phyloP scores from a whole-genome alignment of 1,139 yeast genomes.

The Geotrichum candidum region DNA sequence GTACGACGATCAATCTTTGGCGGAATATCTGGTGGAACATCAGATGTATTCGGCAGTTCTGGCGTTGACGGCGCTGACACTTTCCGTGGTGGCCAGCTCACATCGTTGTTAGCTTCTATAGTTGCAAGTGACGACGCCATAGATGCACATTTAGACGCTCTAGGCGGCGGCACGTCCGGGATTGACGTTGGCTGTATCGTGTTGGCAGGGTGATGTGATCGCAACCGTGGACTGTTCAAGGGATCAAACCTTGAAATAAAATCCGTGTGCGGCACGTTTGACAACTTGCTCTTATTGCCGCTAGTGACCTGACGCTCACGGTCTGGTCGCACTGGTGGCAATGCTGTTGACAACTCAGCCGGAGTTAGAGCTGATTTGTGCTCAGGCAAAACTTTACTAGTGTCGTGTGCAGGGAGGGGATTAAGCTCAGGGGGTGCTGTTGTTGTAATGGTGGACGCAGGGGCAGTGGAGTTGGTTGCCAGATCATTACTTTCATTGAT shows the following conservation, averaged over 20 bases:
- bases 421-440: neutral
- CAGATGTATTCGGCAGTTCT: neutral
- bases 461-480: neutral
- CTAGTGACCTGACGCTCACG: neutral
- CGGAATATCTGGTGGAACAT: neutral
- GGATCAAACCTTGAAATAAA: neutral
- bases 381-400: constrained; percentile 5
- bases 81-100: neutral
- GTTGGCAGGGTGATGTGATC: neutral
- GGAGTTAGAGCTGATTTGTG: constrained; percentile 8
- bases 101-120: neutral
- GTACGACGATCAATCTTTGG: neutral
- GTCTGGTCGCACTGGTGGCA: neutral
- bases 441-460: neutral
- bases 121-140: neutral
- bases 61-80: neutral
- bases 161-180: neutral
- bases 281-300: neutral
- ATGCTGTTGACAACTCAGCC: neutral
- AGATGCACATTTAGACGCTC: neutral
- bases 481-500: neutral
- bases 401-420: neutral
- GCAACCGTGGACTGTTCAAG: neutral
- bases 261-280: neutral
- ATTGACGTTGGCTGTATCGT: neutral